Evolutionary conservation across 148 eudicot species (phyloP).

Genomic region (Rhododendron molle): DNA sequence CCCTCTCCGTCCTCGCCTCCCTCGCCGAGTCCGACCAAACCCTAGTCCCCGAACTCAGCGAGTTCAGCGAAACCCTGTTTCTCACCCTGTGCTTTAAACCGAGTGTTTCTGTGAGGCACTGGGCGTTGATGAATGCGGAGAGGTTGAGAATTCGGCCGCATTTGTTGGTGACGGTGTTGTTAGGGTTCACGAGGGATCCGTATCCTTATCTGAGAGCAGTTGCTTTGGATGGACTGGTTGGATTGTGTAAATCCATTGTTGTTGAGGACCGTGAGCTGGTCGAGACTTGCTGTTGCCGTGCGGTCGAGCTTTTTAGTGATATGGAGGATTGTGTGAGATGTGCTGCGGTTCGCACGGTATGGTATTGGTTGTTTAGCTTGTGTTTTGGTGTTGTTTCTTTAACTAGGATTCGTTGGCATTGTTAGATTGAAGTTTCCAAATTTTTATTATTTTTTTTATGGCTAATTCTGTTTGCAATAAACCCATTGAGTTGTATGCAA

Average conservation of each 20-base stretch:
- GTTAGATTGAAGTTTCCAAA: not conserved
- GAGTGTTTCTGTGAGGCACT: constrained; percentile 36
- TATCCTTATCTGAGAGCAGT: constrained; percentile 56
- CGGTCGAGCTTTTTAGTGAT: constrained; percentile 55
- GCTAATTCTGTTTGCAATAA: not conserved
- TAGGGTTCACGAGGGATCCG: constrained; percentile 84
- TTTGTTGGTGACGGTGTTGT: constrained; percentile 49
- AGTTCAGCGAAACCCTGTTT: constrained; percentile 37
- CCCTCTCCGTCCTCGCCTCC: constrained; percentile 49
- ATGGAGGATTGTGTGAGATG: constrained; percentile 51
- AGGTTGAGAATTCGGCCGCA: constrained; percentile 41
- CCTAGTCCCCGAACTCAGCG: constrained; percentile 5
- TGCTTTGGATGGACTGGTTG: constrained; percentile 52
- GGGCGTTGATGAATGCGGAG: constrained; percentile 39
- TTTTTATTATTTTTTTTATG: not conserved
- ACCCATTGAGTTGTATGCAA: not conserved
- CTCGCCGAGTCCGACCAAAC: constrained; percentile 17
- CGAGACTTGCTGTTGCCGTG: constrained; percentile 58
- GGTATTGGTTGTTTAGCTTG: not conserved
- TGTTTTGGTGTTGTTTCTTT: not conserved
- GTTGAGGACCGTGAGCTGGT: constrained; percentile 46
- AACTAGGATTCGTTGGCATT: not conserved
- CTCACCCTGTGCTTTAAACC: constrained; percentile 42
- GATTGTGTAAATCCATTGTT: constrained; percentile 27
- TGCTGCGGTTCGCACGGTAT: constrained; percentile 65